phyloP scores from a whole-genome alignment of 169 alveolate species.

The Cryptosporidium felis region DNA sequence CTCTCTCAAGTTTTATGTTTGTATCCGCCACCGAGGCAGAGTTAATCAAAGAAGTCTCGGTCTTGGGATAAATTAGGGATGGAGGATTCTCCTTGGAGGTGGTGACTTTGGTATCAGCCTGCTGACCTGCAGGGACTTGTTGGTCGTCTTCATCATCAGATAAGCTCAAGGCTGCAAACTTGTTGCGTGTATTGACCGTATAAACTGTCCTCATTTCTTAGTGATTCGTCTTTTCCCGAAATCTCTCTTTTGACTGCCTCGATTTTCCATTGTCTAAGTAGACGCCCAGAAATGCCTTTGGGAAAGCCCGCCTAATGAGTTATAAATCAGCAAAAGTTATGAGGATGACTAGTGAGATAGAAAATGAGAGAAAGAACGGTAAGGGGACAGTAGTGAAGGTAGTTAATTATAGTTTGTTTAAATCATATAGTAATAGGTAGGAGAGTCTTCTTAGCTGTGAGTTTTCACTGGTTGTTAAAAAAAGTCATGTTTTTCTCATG shows the following conservation, averaged over 20 bases:
- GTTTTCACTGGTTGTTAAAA: too few relatives aligned
- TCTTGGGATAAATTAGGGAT: slow-evolving; percentile 35
- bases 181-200: slow-evolving; percentile 57
- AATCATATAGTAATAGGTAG: slow-evolving; percentile 18
- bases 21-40: neutral
- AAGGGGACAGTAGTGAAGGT: too few relatives aligned
- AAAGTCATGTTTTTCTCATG: neutral
- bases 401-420: too few relatives aligned
- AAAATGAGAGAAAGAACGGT: neutral
- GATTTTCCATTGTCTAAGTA: slow-evolving; percentile 29
- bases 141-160: slow-evolving; percentile 49
- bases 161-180: slow-evolving; percentile 68
- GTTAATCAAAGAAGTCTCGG: neutral
- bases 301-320: slow-evolving; percentile 47
- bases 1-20: neutral
- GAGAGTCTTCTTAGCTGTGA: too few relatives aligned
- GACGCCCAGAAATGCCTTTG: slow-evolving; percentile 32
- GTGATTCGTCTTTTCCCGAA: neutral
- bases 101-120: neutral
- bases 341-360: neutral
- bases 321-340: neutral
- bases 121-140: neutral
- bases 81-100: slow-evolving; percentile 14
- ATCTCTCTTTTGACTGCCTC: neutral
- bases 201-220: slow-evolving; percentile 57